Conservation (phyloP, 1,284 basidiomycete genomes). For the Fomitopsis betulina region DNA sequence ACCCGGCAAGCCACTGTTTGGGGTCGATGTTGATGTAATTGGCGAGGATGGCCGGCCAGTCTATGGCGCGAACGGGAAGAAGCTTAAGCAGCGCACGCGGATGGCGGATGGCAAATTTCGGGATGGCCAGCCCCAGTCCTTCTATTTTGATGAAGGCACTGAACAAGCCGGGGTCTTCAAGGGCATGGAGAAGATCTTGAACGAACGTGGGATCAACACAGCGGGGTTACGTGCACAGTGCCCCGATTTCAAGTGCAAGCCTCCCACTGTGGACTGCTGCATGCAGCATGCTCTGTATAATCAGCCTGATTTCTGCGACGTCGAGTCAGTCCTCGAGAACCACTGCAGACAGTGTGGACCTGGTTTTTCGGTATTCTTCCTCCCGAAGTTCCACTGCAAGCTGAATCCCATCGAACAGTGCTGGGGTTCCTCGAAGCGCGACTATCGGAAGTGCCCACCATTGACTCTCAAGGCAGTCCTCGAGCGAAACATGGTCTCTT, state of each 20-base stretch:
- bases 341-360: not conserved
- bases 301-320: conserved; percentile 4
- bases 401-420: conserved; percentile 19
- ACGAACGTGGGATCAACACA: not conserved
- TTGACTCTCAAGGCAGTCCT: conserved; percentile 8
- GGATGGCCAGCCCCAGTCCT: not conserved
- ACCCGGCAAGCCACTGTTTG: conserved; percentile 3
- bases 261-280: conserved; percentile 2
- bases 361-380: conserved; percentile 6
- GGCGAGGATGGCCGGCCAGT: not conserved
- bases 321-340: not conserved
- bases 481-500: conserved; percentile 11
- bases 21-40: not conserved
- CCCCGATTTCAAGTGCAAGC: conserved; percentile 2
- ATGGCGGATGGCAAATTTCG: not conserved
- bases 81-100: not conserved
- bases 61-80: too few species aligned
- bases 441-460: conserved; percentile 7
- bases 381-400: conserved; percentile 20
- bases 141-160: not conserved
- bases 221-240: not conserved
- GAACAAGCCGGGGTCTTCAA: not conserved
- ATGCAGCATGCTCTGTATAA: not conserved
- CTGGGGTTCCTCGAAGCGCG: conserved; percentile 16
- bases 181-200: not conserved